Evolutionary conservation across 345 rosid species (phyloP), one percentile per base, ranked within the genome.

Genomic region (Nasturtium officinale): DNA sequence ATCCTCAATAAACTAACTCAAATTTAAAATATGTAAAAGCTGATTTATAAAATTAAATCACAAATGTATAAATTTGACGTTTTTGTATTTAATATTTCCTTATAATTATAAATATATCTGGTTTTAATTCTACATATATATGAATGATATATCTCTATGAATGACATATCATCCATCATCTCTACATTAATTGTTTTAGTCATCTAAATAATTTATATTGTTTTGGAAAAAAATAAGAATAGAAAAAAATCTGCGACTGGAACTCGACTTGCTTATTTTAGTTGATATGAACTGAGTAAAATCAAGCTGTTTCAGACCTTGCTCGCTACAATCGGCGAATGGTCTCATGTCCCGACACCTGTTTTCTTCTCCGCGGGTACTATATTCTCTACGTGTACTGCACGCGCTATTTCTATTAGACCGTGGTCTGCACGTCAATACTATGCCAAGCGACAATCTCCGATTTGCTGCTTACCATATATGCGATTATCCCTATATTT

Each of bases 211-310:
- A 26, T 3, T 26, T 26, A 26, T 29, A 29, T 29, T 29, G 30
- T 29, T 29, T 29, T n/a, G n/a, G 5, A 18, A 40, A 43, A 33
- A 53, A 13, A 26, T 25, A 61, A 23, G 7, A 50, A 48, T 6
- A 32, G n/a, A n/a, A 7, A 75, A 18, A 67, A 40, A 79, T 74
- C 85, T 78, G 77, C 76, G 74, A 64, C 45, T 77, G 76, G 20
- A 63, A 54, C 75, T 74, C 69, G 60, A 61, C 82, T 61, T 74
- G 56, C 82, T 72, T 77, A 28, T 85, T 78, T 78, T 61, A 59
- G 76, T 76, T 77, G 65, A 65, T 69, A 69, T 56, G 72, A 65
- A 53, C 43, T 46, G 77, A 79, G 80, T 55, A 33, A 48, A 65
- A 67, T 53, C 80, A 76, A 29, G 35, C 29, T 43, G 60, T 32